Percentiles rank a stretch among this genome's conserved stretches.
These are phyloP conservation scores for Pythium sukuiense DNA, from an alignment of 352 stramenopile species.

Conservation along the genomic window DNA sequence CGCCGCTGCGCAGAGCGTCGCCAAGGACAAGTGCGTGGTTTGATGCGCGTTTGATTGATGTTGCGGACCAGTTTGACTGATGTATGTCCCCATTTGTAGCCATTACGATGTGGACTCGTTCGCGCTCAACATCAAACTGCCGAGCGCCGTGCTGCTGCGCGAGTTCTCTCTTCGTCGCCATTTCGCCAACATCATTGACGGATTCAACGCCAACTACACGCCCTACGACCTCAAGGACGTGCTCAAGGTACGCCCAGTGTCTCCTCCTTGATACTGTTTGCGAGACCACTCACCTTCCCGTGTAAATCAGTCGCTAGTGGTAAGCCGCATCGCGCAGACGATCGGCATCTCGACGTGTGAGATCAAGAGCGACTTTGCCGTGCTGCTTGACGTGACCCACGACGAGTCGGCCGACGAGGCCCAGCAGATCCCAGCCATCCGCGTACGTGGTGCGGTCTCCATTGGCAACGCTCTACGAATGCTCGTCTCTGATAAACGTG, in stretches of 20 bases:
- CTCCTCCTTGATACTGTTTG: background rate
- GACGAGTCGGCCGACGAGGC: slow-evolving; percentile 70
- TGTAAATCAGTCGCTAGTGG: slow-evolving; percentile 34
- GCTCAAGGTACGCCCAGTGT: slow-evolving; percentile 50
- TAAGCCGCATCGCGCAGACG: slow-evolving; percentile 45
- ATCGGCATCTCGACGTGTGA: slow-evolving; percentile 54
- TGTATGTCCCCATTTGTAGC: slow-evolving; percentile 12
- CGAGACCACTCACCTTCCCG: too few relatives aligned
- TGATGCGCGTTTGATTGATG: background rate
- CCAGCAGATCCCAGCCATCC: slow-evolving; percentile 74
- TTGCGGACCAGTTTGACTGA: background rate
- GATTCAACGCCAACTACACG: slow-evolving; percentile 34
- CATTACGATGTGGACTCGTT: slow-evolving; percentile 71
- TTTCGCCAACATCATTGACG: slow-evolving; percentile 35
- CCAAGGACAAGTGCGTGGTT: slow-evolving; percentile 32
- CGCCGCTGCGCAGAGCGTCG: slow-evolving; percentile 39
- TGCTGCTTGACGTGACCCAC: slow-evolving; percentile 71
- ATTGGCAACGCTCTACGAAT: too few relatives aligned
- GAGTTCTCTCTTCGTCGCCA: slow-evolving; percentile 75
- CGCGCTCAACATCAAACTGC: slow-evolving; percentile 79
- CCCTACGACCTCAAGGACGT: slow-evolving; percentile 78
- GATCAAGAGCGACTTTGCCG: slow-evolving; percentile 60
- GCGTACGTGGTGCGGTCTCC: slow-evolving; percentile 32
- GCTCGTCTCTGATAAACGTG: too few relatives aligned
- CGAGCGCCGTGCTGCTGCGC: slow-evolving; percentile 71